Evolutionary conservation across 2,329 filamentous ascomycete species (phyloP).

Genomic region (Fusarium sp.): DNA sequence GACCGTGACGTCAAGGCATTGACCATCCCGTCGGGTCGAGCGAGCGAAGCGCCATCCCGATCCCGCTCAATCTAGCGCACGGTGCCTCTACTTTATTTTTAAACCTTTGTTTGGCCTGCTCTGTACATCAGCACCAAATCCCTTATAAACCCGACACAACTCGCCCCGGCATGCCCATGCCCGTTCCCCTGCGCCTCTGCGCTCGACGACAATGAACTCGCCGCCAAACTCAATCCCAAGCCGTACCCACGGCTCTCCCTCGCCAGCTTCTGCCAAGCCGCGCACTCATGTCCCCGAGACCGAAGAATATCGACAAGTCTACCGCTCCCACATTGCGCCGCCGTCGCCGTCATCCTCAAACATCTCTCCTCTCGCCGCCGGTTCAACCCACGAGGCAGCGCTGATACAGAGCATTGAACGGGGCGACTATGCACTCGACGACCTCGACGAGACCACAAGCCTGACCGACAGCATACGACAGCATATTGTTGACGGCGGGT

Average conservation of each 20-base stretch:
- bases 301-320: not conserved
- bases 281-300: not conserved
- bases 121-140: no score
- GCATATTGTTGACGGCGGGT: constrained; percentile 53
- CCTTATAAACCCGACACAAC: no score
- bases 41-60: constrained; percentile 14
- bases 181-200: constrained; percentile 6
- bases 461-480: constrained; percentile 55
- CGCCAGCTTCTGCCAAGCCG: not conserved
- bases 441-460: constrained; percentile 51
- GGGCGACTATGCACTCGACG: constrained; percentile 43
- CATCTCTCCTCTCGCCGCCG: constrained; percentile 46
- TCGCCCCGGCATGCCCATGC: no score
- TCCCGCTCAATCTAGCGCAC: constrained; percentile 23
- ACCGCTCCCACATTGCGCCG: constrained; percentile 27
- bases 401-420: constrained; percentile 48
- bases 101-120: not conserved
- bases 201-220: constrained; percentile 37
- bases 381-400: constrained; percentile 43
- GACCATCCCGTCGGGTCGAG: not conserved
- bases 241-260: constrained; percentile 5
- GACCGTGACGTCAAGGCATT: constrained; percentile 29
- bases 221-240: constrained; percentile 38
- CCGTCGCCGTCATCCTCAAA: constrained; percentile 43
- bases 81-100: not conserved